phyloP scores from a whole-genome alignment of 1,139 yeast species.

The Geotrichum candidum region DNA sequence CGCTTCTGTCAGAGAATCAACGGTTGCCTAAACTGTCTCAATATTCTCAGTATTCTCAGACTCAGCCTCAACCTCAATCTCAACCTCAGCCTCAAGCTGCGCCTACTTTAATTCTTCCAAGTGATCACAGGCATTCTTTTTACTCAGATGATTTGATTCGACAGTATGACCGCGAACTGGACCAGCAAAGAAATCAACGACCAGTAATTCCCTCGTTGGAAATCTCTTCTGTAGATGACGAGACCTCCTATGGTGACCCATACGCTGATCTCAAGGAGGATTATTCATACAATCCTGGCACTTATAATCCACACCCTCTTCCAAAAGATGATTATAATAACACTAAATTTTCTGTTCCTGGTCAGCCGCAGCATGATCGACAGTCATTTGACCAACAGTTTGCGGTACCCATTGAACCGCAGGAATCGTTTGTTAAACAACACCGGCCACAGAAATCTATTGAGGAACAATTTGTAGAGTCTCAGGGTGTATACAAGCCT shows the following conservation, averaged over 20 bases:
- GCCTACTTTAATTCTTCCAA: not conserved
- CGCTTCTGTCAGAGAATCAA: constrained; percentile 2
- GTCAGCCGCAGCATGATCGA: not conserved
- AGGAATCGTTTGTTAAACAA: not conserved
- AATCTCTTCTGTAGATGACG: constrained; percentile 1
- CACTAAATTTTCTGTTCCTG: not conserved
- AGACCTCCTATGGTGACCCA: not conserved
- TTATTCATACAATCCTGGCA: not conserved
- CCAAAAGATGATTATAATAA: not conserved
- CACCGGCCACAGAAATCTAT: not conserved
- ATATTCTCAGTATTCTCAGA: not conserved
- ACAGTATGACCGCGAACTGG: constrained; percentile 10
- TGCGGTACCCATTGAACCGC: not conserved
- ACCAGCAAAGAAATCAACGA: not conserved
- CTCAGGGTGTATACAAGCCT: not conserved
- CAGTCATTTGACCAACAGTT: not conserved
- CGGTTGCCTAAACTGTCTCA: not conserved
- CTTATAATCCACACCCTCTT: not conserved
- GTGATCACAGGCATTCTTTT: not conserved
- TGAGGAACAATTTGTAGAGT: not conserved
- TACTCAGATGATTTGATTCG: constrained; percentile 9
- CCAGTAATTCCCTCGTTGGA: constrained; percentile 1
- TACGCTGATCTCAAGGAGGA: not conserved
- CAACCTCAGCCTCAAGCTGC: not conserved
- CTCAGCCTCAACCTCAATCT: not conserved